Conservation (phyloP, 768 basidiomycete genomes). For the Kwoniella botswanensis region DNA sequence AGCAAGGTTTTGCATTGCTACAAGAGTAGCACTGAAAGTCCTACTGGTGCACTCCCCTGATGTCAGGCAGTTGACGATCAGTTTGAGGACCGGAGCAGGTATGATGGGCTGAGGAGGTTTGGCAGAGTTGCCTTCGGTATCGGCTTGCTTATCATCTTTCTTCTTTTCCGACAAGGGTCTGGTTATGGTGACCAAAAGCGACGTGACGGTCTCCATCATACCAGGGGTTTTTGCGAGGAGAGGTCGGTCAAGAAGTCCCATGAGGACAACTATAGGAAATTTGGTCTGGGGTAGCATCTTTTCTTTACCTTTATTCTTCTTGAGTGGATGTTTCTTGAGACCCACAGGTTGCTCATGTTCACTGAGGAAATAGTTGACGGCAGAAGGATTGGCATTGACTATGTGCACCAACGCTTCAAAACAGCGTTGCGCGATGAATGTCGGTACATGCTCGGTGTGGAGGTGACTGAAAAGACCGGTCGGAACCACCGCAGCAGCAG, state of each 20-base stretch:
- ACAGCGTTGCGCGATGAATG: slow-evolving; percentile 90
- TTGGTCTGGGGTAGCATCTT: slow-evolving; percentile 73
- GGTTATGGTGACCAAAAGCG: slow-evolving; percentile 84
- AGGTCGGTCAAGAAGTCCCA: slow-evolving; percentile 85
- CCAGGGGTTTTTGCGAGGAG: slow-evolving; percentile 82
- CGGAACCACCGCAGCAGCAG: slow-evolving; percentile 60
- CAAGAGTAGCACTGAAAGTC: slow-evolving; percentile 92
- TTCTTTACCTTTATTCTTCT: slow-evolving; percentile 77
- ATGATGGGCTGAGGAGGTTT: slow-evolving; percentile 70
- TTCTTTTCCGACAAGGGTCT: slow-evolving; percentile 65
- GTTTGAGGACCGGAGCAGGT: slow-evolving; percentile 78
- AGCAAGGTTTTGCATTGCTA: slow-evolving; percentile 90
- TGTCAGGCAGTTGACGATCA: slow-evolving; percentile 97
- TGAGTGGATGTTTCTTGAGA: slow-evolving; percentile 59
- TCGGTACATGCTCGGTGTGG: slow-evolving; percentile 76
- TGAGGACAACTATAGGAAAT: slow-evolving; percentile 86
- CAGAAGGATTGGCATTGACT: slow-evolving; percentile 79
- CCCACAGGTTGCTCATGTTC: slow-evolving; percentile 90
- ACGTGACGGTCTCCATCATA: slow-evolving; percentile 91
- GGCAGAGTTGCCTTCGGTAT: not conserved
- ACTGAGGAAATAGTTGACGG: slow-evolving; percentile 90
- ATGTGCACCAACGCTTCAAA: slow-evolving; percentile 88
- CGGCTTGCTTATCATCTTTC: not conserved
- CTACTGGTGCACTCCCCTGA: slow-evolving; percentile 92
- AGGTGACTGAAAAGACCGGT: slow-evolving; percentile 62